Evolutionary conservation across 164 flowering plant genomes (phyloP).

Genomic region (Liquidambar formosana): DNA sequence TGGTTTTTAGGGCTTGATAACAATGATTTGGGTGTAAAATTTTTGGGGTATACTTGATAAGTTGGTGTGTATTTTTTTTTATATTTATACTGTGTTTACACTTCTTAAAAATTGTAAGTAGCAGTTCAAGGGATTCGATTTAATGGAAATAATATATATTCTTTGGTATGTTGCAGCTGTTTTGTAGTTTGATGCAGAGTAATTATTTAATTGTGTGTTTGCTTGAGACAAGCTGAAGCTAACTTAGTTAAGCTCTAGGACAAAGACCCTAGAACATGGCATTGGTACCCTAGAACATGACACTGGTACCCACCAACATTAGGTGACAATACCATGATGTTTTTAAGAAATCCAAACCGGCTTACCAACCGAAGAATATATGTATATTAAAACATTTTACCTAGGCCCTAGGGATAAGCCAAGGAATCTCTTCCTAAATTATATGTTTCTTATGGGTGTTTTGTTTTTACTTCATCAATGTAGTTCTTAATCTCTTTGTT

Average conservation of each 20-base stretch:
- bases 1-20: not conserved
- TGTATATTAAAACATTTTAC: not conserved
- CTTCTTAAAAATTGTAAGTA: constrained; percentile 18
- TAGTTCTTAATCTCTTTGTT: not conserved
- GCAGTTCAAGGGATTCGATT: constrained; percentile 15
- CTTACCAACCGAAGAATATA: not conserved
- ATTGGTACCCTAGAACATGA: too few species aligned
- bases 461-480: not conserved
- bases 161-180: not conserved
- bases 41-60: not conserved
- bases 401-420: not conserved
- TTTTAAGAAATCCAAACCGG: not conserved
- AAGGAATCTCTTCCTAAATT: not conserved
- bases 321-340: too few species aligned
- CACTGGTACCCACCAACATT: too few species aligned
- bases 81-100: not conserved
- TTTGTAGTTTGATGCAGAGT: not conserved
- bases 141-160: constrained; percentile 5
- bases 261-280: too few species aligned
- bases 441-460: not conserved
- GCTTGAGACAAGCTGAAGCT: not conserved
- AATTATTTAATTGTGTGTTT: not conserved
- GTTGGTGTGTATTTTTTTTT: constrained; percentile 13
- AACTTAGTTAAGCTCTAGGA: too few species aligned
- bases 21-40: constrained; percentile 6